phyloP scores from a whole-genome alignment of 2,329 filamentous ascomycete species.

The Davidsoniella eucalypti region DNA sequence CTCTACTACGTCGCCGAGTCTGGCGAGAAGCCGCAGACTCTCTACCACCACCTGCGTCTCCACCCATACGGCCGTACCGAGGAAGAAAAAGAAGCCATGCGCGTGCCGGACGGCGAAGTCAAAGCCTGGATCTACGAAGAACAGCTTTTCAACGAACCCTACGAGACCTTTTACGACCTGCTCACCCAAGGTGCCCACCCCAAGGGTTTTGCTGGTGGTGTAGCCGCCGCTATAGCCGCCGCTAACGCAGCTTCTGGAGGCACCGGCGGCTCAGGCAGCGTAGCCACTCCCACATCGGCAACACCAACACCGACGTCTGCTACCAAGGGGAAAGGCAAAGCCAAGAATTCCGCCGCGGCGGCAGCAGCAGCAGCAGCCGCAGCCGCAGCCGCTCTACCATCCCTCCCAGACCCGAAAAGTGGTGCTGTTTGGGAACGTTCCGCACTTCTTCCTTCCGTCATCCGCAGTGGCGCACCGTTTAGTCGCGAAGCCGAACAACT shows the following conservation, averaged over 20 bases:
- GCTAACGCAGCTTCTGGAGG: slow-evolving; percentile 13
- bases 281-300: too few species aligned
- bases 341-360: slow-evolving; percentile 20
- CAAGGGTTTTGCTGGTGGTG: slow-evolving; percentile 23
- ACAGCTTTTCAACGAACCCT: slow-evolving; percentile 93
- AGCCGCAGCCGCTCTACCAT: slow-evolving; percentile 20
- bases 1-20: slow-evolving; percentile 81
- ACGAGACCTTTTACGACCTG: slow-evolving; percentile 76
- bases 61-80: slow-evolving; percentile 81
- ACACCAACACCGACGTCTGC: slow-evolving; percentile 17
- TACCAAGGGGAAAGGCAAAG: slow-evolving; percentile 42
- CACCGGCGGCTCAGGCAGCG: slow-evolving; percentile 12
- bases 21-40: slow-evolving; percentile 85
- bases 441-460: slow-evolving; percentile 56
- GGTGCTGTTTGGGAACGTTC: slow-evolving; percentile 47
- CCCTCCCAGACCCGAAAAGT: slow-evolving; percentile 22
- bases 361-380: slow-evolving; percentile 17
- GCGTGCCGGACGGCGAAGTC: slow-evolving; percentile 44
- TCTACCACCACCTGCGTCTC: slow-evolving; percentile 81
- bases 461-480: slow-evolving; percentile 53
- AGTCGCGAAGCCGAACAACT: slow-evolving; percentile 52
- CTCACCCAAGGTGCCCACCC: slow-evolving; percentile 57
- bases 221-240: slow-evolving; percentile 2
- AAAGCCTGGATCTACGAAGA: slow-evolving; percentile 78
- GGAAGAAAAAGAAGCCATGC: slow-evolving; percentile 47